phyloP scores from a whole-genome alignment of 2,329 filamentous ascomycete species.

The Pseudogymnoascus sp. region DNA sequence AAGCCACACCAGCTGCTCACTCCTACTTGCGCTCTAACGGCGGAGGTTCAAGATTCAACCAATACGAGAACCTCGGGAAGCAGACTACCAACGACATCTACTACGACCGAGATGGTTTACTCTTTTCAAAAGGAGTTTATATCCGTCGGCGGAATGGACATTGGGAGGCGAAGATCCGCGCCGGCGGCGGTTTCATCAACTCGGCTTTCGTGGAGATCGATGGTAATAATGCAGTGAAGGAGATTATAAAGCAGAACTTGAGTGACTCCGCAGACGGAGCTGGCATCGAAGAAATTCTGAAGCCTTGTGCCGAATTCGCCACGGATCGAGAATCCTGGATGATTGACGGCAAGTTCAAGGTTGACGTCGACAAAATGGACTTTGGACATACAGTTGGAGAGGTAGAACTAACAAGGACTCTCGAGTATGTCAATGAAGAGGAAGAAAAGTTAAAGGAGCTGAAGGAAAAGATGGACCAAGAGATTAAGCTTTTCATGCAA shows the following conservation, averaged over 20 bases:
- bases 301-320: slow-evolving; percentile 14
- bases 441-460: slow-evolving; percentile 11
- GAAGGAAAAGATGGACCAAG: slow-evolving; percentile 13
- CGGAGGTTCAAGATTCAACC: slow-evolving; percentile 9
- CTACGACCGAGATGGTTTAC: not conserved
- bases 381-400: slow-evolving; percentile 17
- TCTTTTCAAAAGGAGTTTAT: slow-evolving; percentile 15
- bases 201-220: slow-evolving; percentile 12
- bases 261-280: slow-evolving; percentile 3
- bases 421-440: slow-evolving; percentile 10
- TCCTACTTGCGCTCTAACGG: slow-evolving; percentile 9
- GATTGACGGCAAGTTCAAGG: slow-evolving; percentile 14
- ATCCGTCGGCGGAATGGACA: slow-evolving; percentile 11
- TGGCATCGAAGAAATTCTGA: slow-evolving; percentile 12
- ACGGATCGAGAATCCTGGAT: slow-evolving; percentile 15
- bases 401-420: slow-evolving; percentile 13
- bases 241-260: slow-evolving; percentile 12
- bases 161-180: slow-evolving; percentile 13
- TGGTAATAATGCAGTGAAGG: slow-evolving; percentile 11
- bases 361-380: slow-evolving; percentile 14
- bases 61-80: slow-evolving; percentile 3
- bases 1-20: slow-evolving; percentile 5
- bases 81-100: slow-evolving; percentile 8
- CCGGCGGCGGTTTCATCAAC: slow-evolving; percentile 13
- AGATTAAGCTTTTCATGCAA: slow-evolving; percentile 15